Conservation (phyloP, 495 filamentous ascomycete genomes). For the Oidiodendron maius region DNA sequence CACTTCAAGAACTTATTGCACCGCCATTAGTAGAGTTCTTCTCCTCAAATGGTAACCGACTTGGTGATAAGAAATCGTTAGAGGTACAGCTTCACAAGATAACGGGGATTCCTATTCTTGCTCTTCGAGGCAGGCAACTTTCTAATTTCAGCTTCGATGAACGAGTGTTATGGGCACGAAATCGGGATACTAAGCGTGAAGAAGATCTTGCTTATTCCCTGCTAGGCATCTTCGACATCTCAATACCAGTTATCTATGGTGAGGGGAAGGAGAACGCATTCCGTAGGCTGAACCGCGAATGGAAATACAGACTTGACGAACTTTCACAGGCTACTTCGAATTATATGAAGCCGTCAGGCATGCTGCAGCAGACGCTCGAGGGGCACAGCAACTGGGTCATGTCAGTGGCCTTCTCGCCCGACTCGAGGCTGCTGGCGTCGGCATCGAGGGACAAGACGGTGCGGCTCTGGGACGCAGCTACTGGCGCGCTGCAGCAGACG, state of each 20-base stretch:
- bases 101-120: constrained; percentile 18
- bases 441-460: too few relatives aligned
- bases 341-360: constrained; percentile 2
- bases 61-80: too few relatives aligned
- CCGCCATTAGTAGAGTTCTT: constrained; percentile 7
- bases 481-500: too few relatives aligned
- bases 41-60: constrained; percentile 14
- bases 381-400: too few relatives aligned
- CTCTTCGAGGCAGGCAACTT: constrained; percentile 12
- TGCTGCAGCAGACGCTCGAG: too few relatives aligned
- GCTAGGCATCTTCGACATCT: too few relatives aligned
- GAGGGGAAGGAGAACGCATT: constrained; percentile 30
- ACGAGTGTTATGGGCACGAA: constrained; percentile 29
- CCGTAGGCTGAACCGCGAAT: constrained; percentile 18
- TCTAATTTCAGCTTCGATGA: constrained; percentile 14
- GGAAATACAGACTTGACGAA: constrained; percentile 6
- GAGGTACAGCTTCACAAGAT: constrained; percentile 26
- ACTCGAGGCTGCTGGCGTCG: too few relatives aligned
- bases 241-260: constrained; percentile 23
- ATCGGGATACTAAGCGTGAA: constrained; percentile 22
- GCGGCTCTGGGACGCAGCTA: too few relatives aligned
- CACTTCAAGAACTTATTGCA: too few relatives aligned
- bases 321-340: constrained; percentile 4
- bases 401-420: too few relatives aligned
- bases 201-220: constrained; percentile 34